Base-by-base conservation (phyloP, 441 rosid genomes). In the Corymbia citriodora region DNA sequence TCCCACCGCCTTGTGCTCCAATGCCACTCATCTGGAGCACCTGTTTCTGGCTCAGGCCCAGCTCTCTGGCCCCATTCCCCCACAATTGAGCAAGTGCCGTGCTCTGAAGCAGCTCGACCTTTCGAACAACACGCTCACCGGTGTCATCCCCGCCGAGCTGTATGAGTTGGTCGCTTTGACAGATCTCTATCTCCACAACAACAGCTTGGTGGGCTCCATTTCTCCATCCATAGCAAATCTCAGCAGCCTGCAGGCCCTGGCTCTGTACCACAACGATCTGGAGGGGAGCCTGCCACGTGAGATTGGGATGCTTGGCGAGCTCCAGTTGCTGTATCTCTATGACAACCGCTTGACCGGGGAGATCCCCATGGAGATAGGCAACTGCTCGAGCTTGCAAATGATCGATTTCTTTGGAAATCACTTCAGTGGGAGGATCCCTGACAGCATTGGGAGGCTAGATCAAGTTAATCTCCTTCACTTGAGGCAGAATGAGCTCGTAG, bases 351-450 rank as follows among this genome's bases (percentile, higher is more conserved):
- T 97, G 4, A 93, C 95, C 0, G 98, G 99, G 40, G 92, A 94
- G 88, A 95, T 97, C 33, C 99, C 99, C 3, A 18, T n/a, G 79
- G 98, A 97, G 96, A 94, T 97, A 70, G 98, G 98, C 12, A 97
- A 97, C 91, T 97, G 99, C 89, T 94, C 98, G 17, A 95, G 92
- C 92, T 79, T 97, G 91, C 93, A 95, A 94, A 94, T 94, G 97
- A 89, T 96, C 7, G 99, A 97, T 91, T 90, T 97, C 57, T 97
- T 94, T 25, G 99, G 98, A 36, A 97, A 97, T 87, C 95, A 87
- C 88, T 94, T 97, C 91, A 74, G 61, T 74, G 99, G 98, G 88
- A 94, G 92, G 92, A 96, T 97, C 88, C 99, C 99, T 2, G 23
- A 72, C 87, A 88, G 95, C 4, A 53, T 97, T 87, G 99, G 99